Percentiles rank a stretch among this genome's conserved stretches.
Conservation (phyloP, 768 basidiomycete genomes). For the Neoboletus subvelutipes region DNA sequence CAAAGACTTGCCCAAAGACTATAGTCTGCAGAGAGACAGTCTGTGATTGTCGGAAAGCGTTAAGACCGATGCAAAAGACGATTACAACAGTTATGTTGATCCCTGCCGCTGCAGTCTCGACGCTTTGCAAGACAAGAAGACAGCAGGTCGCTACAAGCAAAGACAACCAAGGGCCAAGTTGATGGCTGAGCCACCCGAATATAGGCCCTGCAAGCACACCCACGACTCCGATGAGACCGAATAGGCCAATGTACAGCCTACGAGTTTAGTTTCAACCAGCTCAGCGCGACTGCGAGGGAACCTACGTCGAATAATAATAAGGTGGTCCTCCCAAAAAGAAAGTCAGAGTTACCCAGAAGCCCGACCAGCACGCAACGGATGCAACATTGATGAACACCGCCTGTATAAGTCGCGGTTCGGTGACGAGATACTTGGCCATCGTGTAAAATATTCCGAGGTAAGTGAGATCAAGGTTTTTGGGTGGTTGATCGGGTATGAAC, state of each 20-base stretch:
- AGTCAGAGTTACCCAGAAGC: constrained; percentile 41
- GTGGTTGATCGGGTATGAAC: constrained; percentile 42
- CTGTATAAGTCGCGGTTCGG: constrained; percentile 42
- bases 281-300: not conserved
- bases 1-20: constrained; percentile 19
- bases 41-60: constrained; percentile 38
- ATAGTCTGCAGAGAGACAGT: constrained; percentile 34
- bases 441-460: constrained; percentile 36
- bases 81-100: constrained; percentile 37
- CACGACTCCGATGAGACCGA: constrained; percentile 44
- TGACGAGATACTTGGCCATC: constrained; percentile 41
- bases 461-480: constrained; percentile 35
- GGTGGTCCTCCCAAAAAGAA: constrained; percentile 42
- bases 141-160: constrained; percentile 33
- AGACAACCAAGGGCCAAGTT: constrained; percentile 42
- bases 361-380: constrained; percentile 29
- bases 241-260: constrained; percentile 43
- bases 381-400: constrained; percentile 22
- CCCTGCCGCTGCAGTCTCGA: constrained; percentile 40
- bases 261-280: not conserved
- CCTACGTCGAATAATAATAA: constrained; percentile 37
- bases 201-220: constrained; percentile 32
- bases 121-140: constrained; percentile 27
- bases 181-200: constrained; percentile 23
- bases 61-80: constrained; percentile 39